Conservation (phyloP, 805 yeast species). For the Barnettozyma pratensis region DNA sequence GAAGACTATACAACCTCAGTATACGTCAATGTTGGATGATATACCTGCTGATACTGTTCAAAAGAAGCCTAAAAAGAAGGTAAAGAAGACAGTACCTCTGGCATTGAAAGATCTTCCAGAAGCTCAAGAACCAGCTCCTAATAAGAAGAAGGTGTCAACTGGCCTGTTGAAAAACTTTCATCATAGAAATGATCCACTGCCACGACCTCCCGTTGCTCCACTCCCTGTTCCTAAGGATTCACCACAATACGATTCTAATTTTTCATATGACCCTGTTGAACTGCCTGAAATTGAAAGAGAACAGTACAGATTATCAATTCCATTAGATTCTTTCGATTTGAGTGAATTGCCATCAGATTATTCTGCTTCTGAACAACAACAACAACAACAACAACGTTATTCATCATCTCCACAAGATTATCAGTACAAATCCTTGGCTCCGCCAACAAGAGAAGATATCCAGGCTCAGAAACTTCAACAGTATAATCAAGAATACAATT, state of each 20-base stretch:
- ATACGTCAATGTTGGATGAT: constrained; percentile 21
- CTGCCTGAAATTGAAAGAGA: constrained; percentile 23
- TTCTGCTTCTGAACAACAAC: not conserved
- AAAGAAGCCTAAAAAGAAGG: constrained; percentile 8
- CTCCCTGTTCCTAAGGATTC: not conserved
- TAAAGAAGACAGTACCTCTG: constrained; percentile 4
- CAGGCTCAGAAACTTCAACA: not conserved
- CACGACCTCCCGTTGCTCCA: not conserved
- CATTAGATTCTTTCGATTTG: constrained; percentile 20
- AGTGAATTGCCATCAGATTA: not conserved
- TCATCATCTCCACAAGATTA: not conserved
- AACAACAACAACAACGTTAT: not conserved
- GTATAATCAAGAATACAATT: constrained; percentile 8
- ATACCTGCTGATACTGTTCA: constrained; percentile 8
- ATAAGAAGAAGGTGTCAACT: not conserved
- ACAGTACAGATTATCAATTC: constrained; percentile 24
- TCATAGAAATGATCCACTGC: not conserved
- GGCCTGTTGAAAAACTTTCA: not conserved
- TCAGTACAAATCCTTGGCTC: constrained; percentile 13
- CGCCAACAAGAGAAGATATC: constrained; percentile 7
- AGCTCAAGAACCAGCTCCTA: not conserved
- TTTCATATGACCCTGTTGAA: constrained; percentile 19
- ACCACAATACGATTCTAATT: not conserved
- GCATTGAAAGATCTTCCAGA: not conserved
- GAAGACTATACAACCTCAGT: constrained; percentile 16